Conservation (phyloP, 306 rosid genomes). For the Rosa rugosa region DNA sequence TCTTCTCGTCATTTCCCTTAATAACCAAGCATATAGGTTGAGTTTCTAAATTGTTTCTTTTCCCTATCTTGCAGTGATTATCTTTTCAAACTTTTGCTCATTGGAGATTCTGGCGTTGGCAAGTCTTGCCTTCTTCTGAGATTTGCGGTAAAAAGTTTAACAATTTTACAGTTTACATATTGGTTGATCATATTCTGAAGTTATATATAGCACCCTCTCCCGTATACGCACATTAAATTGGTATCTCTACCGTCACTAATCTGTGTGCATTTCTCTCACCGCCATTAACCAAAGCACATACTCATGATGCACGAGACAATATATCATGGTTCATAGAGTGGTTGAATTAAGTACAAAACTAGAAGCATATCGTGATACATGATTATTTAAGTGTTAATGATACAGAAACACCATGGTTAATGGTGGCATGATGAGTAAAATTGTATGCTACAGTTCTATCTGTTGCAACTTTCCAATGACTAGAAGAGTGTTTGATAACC, state of each 20-base stretch:
- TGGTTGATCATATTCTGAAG: neutral
- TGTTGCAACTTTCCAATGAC: neutral
- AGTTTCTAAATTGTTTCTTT: neutral
- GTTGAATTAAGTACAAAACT: neutral
- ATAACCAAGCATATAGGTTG: neutral
- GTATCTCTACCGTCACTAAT: neutral
- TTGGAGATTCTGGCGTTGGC: slow-evolving; percentile 86
- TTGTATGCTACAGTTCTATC: neutral
- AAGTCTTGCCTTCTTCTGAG: slow-evolving; percentile 81
- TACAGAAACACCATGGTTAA: neutral
- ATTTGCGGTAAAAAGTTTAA: slow-evolving; percentile 59
- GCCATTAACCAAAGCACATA: neutral
- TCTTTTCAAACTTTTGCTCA: slow-evolving; percentile 73
- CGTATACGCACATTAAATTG: neutral
- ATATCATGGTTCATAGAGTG: neutral
- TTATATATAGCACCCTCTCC: neutral
- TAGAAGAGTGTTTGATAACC: neutral
- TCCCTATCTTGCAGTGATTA: slow-evolving; percentile 53
- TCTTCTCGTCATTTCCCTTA: neutral
- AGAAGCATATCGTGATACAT: neutral
- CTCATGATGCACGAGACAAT: neutral
- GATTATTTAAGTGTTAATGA: neutral
- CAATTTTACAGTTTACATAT: neutral
- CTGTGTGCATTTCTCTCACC: neutral
- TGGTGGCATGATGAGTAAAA: neutral